Evolutionary conservation across 371 early-diverging fungal genomes (phyloP).

Genomic region (Mucor velutinosus): DNA sequence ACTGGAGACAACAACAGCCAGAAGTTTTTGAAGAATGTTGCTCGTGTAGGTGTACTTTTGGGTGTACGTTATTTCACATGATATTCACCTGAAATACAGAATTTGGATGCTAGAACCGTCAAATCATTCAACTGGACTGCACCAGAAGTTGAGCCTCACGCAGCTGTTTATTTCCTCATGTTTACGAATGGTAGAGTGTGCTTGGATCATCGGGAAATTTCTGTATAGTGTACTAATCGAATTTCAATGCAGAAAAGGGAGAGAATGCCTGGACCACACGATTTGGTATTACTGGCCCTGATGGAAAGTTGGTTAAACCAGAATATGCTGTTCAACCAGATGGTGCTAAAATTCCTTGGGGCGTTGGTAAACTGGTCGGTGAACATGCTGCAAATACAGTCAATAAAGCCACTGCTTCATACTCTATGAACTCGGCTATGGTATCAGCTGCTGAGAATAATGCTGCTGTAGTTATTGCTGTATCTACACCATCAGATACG

Average conservation of each 20-base stretch:
- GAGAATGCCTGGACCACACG: slow-evolving; percentile 48
- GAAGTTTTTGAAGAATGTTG: slow-evolving; percentile 31
- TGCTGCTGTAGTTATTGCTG: slow-evolving; percentile 20
- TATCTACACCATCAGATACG: background rate
- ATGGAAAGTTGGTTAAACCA: slow-evolving; percentile 31
- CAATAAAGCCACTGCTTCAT: background rate
- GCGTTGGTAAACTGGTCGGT: slow-evolving; percentile 34
- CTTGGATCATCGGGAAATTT: background rate
- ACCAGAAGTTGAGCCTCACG: slow-evolving; percentile 42
- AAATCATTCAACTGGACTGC: slow-evolving; percentile 33
- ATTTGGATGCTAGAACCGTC: slow-evolving; percentile 23
- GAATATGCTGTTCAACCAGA: slow-evolving; percentile 36
- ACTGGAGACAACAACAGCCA: slow-evolving; percentile 44
- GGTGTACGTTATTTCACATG: background rate
- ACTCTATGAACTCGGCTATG: slow-evolving; percentile 21
- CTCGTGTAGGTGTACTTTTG: slow-evolving; percentile 20
- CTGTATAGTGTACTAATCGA: background rate
- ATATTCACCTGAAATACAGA: slow-evolving; percentile 4
- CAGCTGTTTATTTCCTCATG: slow-evolving; percentile 52
- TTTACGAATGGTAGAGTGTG: slow-evolving; percentile 44
- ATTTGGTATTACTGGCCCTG: slow-evolving; percentile 35
- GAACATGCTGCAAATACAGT: background rate
- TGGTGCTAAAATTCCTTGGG: slow-evolving; percentile 51
- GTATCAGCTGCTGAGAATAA: slow-evolving; percentile 24
- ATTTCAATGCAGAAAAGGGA: slow-evolving; percentile 28